Base-by-base conservation (phyloP, 2,329 filamentous ascomycete genomes). In the Colletotrichum sublineola region DNA sequence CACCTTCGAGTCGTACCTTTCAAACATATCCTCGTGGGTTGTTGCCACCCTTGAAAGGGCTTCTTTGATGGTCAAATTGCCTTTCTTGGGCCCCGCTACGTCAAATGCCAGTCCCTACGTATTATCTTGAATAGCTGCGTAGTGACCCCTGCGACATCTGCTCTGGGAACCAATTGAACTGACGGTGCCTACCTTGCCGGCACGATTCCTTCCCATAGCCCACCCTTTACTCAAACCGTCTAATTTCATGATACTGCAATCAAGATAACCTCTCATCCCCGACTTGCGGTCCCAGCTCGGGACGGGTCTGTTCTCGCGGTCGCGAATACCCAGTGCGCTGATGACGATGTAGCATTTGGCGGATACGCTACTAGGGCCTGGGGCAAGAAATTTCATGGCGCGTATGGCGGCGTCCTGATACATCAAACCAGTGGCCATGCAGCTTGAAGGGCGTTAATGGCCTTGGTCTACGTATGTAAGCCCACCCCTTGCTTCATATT, bases 371-470 rank as follows among this genome's bases (percentile, higher is more conserved):
- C 24, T 24, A 24, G 24, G 6, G 81, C 81, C 15, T 79, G 76
- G 6, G 81, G 81, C 1, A 83, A 79, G 1, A 50, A 36, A 8
- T 36, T 86, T 82, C 77, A 87, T 85, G 73, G 80, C 80, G 68
- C 81, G 80, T 71, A 86, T 82, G 5, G 84, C 85, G 15, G 81
- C 84, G 66, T 84, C 82, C 38, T 82, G 77, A 75, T 87, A 85
- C 36, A 87, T 84, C 20, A 80, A 78, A 42, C 79, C 76, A 20
- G 84, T 86, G 33, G 84, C 79, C 48, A 81, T 44, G 15, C 15
- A 44, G 15, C 20, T 20, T 2, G 42, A 20, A 20, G 18, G 42
- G 42, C 5, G 6, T 44, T 44, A 15, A 44, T 20, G 15, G 20
- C 42, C 15, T 18, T 44, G 42, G 8, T 18, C 42, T 44, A 44